Evolutionary conservation across 306 rosid genomes (phyloP).

Genomic region (Dalbergia cochinchinensis): DNA sequence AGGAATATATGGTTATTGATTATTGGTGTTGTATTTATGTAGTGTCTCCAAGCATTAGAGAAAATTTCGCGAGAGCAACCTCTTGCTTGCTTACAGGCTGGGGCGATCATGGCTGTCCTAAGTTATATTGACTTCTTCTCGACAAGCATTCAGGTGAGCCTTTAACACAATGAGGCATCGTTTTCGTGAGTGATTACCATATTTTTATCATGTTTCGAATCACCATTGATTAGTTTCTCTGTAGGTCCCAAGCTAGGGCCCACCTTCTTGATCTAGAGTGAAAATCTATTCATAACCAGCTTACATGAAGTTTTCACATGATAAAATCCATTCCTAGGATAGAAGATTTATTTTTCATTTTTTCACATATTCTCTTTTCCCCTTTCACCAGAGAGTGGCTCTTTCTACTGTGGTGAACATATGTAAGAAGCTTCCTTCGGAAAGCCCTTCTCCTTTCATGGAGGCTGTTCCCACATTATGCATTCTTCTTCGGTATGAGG

Average conservation of each 20-base stretch:
- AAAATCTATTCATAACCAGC: background rate
- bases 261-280: slow-evolving; percentile 8
- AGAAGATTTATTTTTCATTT: slow-evolving; percentile 26
- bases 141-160: slow-evolving; percentile 83
- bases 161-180: slow-evolving; percentile 30
- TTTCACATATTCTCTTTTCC: slow-evolving; percentile 10
- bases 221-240: too few species aligned
- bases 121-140: slow-evolving; percentile 91
- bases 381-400: slow-evolving; percentile 80
- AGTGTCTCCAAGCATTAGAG: slow-evolving; percentile 99
- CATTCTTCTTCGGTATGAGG: slow-evolving; percentile 95
- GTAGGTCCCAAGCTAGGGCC: too few species aligned
- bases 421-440: slow-evolving; percentile 94
- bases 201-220: background rate
- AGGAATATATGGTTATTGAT: slow-evolving; percentile 18
- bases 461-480: slow-evolving; percentile 95
- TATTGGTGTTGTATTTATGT: slow-evolving; percentile 42
- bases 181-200: background rate
- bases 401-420: slow-evolving; percentile 93
- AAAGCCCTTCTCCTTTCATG: slow-evolving; percentile 77
- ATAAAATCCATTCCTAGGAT: background rate
- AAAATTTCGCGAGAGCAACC: slow-evolving; percentile 98
- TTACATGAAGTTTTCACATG: too few species aligned
- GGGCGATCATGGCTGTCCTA: slow-evolving; percentile 93
- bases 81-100: slow-evolving; percentile 89